These are phyloP conservation scores for Bipolaris sorokiniana DNA, from an alignment of 2,329 filamentous ascomycete species.

Conservation along the genomic window DNA sequence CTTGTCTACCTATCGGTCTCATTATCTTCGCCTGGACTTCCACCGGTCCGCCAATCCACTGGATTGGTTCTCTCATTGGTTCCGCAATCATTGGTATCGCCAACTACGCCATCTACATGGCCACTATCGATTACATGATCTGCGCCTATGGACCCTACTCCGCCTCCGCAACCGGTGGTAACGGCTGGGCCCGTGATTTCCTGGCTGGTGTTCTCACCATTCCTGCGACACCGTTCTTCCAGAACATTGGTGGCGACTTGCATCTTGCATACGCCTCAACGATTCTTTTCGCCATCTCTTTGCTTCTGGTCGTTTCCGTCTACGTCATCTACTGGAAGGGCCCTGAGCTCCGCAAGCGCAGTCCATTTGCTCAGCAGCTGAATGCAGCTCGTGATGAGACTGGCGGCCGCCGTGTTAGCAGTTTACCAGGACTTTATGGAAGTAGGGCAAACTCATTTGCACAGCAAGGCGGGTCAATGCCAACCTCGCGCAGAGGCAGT, in stretches of 20 bases:
- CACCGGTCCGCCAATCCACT: constrained; percentile 68
- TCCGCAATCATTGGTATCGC: constrained; percentile 72
- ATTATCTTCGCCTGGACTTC: constrained; percentile 75
- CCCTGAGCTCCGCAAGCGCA: constrained; percentile 58
- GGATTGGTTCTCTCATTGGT: constrained; percentile 73
- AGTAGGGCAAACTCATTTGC: constrained; percentile 39
- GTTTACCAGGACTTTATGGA: constrained; percentile 40
- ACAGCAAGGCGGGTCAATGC: constrained; percentile 21
- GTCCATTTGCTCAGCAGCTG: constrained; percentile 60
- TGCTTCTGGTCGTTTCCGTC: constrained; percentile 52
- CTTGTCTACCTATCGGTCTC: constrained; percentile 70
- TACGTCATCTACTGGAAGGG: constrained; percentile 63
- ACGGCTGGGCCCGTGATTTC: constrained; percentile 77
- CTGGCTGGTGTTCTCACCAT: constrained; percentile 75
- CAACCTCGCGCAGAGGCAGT: constrained; percentile 37
- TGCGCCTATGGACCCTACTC: constrained; percentile 76
- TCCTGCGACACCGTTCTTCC: constrained; percentile 67
- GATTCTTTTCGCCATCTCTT: constrained; percentile 60
- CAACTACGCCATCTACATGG: constrained; percentile 76
- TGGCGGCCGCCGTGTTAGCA: constrained; percentile 43
- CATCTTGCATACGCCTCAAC: constrained; percentile 62
- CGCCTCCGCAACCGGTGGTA: constrained; percentile 77
- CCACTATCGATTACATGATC: constrained; percentile 81
- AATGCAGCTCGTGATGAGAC: constrained; percentile 40
- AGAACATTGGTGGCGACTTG: constrained; percentile 48